Base-by-base conservation (phyloP, 1,284 basidiomycete genomes). In the Coniophora puteana region DNA sequence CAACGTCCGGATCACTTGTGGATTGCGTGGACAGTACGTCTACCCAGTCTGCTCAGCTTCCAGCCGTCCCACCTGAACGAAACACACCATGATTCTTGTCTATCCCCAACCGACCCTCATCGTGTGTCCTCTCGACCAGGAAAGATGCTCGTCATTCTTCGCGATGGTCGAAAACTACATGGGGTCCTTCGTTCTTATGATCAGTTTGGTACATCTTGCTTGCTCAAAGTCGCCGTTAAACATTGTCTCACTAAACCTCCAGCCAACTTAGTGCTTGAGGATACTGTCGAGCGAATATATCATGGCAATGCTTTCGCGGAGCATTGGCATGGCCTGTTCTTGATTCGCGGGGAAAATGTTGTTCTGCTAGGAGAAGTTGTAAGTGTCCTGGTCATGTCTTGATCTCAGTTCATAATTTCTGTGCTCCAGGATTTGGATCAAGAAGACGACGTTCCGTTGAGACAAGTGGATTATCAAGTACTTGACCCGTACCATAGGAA, bases 11-110 rank as follows among this genome's bases (percentile, higher is more conserved):
- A 55, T 92, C 93, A 51, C 80, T 97, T 49, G 89, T 96, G 65
- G 93, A 96, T 76, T 92, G 91, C 66, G 94, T 97, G 70, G 93
- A 97, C 82, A 95, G 93, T 97, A 83, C 83, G 93, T 93, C 70
- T 76, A 63, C 70, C 69, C 65, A 71, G 70, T 74, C 72, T 72
- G 68, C 69, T 74, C 55, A 62, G 64, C 61, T 61, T 57, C 63
- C 67, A 61, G 31, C 58, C 53, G 51, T 43, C 55, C 67, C 59
- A 65, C 74, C 76, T 80, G 69, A 80, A 72, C 71, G 60, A n/a
- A n/a, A n/a, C n/a, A n/a, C 62, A 60, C 58, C 48, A 60, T 63
- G 36, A 53, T 49, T 51, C n/a, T n/a, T n/a, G n/a, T n/a, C 46
- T 47, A 40, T 41, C 47, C 43, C 45, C 40, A 50, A n/a, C n/a